These are phyloP conservation scores for Penicillium ochrochloron DNA, from an alignment of 495 filamentous ascomycete genomes.

Conservation along the genomic window DNA sequence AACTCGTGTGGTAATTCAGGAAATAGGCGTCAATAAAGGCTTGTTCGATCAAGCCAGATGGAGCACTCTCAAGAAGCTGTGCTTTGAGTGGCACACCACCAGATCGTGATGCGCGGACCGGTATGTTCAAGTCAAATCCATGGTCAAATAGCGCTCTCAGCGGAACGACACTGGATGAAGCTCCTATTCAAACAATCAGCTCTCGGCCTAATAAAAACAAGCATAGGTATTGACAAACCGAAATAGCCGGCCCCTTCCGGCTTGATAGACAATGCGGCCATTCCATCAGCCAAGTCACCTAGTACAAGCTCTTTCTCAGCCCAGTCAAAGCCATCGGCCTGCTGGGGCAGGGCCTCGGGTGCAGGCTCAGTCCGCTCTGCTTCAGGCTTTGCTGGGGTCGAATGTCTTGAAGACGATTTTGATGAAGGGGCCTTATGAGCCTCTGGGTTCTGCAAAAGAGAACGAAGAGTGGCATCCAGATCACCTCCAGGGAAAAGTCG, in stretches of 20 bases:
- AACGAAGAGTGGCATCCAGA: constrained; percentile 51
- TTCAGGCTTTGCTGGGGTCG: constrained; percentile 43
- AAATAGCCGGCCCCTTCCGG: constrained; percentile 57
- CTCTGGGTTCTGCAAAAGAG: constrained; percentile 49
- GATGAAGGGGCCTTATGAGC: constrained; percentile 41
- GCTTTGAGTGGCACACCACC: constrained; percentile 45
- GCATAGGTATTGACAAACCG: constrained; percentile 31
- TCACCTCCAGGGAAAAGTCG: constrained; percentile 52
- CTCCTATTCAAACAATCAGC: constrained; percentile 34
- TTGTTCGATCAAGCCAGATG: constrained; percentile 50
- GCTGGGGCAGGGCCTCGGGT: constrained; percentile 51
- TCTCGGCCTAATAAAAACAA: constrained; percentile 4
- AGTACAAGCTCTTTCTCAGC: constrained; percentile 51
- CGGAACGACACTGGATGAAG: constrained; percentile 53
- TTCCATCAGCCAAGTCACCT: constrained; percentile 54
- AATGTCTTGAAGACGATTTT: constrained; percentile 47
- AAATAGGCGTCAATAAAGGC: constrained; percentile 59
- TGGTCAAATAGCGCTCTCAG: constrained; percentile 50
- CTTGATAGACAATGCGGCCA: constrained; percentile 56
- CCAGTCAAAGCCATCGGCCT: constrained; percentile 59
- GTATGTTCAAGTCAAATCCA: constrained; percentile 52
- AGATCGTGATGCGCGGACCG: constrained; percentile 38
- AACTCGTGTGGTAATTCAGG: constrained; percentile 55
- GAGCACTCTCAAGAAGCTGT: constrained; percentile 48
- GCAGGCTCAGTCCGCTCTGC: constrained; percentile 44